Percentiles rank a stretch among this genome's conserved stretches.
Conservation (phyloP, 1,139 yeast genomes). For the Insectozyma bohioensis region DNA sequence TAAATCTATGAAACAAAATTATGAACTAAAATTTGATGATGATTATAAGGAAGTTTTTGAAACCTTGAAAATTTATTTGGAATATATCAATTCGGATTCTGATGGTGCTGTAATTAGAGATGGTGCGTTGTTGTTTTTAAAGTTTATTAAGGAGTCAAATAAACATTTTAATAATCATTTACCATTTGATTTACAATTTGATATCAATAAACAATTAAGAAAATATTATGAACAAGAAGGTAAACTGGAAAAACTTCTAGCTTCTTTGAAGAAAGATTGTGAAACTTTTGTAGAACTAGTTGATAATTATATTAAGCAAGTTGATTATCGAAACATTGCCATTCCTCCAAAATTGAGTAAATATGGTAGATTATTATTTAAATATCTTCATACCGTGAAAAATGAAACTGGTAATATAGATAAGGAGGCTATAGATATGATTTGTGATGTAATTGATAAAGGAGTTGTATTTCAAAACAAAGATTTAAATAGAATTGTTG, state of each 20-base stretch:
- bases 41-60: too few species aligned
- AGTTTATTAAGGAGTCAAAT: too few species aligned
- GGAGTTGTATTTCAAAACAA: constrained; percentile 5
- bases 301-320: background rate
- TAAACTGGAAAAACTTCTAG: too few species aligned
- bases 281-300: background rate
- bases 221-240: background rate
- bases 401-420: constrained; percentile 2
- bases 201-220: constrained; percentile 2
- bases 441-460: background rate
- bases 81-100: too few species aligned
- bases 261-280: constrained; percentile 1
- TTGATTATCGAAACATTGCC: background rate
- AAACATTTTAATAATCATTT: background rate
- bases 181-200: constrained; percentile 4
- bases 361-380: background rate
- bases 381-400: constrained; percentile 4
- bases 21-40: too few species aligned
- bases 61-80: too few species aligned
- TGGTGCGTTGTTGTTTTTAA: too few species aligned
- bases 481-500: constrained; percentile 1
- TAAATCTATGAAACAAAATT: too few species aligned
- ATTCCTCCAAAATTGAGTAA: constrained; percentile 2
- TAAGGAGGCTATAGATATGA: background rate
- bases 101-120: too few species aligned